Conservation (phyloP, 1,139 yeast genomes). For the Tardiomyces depauwii region DNA sequence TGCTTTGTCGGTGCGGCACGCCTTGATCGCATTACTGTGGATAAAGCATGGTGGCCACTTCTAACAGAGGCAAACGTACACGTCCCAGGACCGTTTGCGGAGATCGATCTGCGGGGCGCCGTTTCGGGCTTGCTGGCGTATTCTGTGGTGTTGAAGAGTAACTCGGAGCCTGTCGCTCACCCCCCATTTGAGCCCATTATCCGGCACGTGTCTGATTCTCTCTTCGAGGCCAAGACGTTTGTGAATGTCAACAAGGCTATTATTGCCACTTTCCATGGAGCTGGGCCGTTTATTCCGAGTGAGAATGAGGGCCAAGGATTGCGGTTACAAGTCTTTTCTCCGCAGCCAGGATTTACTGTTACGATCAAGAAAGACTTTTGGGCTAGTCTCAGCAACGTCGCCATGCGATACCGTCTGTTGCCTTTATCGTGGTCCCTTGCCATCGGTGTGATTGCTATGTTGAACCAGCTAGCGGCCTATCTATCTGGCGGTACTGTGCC, state of each 20-base stretch:
- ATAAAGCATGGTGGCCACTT: neutral
- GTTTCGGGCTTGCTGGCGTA: neutral
- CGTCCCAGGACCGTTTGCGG: neutral
- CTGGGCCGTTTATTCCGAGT: constrained; percentile 68
- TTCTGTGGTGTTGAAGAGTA: too few species aligned
- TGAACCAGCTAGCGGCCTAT: constrained; percentile 17
- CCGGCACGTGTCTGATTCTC: neutral
- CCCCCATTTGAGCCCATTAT: neutral
- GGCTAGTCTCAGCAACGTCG: constrained; percentile 25
- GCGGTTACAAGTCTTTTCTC: constrained; percentile 19
- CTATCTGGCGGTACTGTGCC: neutral
- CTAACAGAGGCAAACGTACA: neutral
- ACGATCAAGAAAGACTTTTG: constrained; percentile 22
- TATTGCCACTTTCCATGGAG: constrained; percentile 44
- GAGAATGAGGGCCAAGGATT: constrained; percentile 15
- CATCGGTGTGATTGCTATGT: constrained; percentile 13
- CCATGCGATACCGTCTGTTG: constrained; percentile 25
- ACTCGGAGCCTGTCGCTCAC: neutral
- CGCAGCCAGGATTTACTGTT: constrained; percentile 5
- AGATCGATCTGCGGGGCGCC: neutral
- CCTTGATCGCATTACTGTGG: neutral
- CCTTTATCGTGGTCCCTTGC: constrained; percentile 24
- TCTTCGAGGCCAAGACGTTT: neutral
- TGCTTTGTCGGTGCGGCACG: neutral
- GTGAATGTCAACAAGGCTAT: neutral